Base-by-base conservation (phyloP, 1,284 basidiomycete genomes). In the Apiotrichum domesticum region DNA sequence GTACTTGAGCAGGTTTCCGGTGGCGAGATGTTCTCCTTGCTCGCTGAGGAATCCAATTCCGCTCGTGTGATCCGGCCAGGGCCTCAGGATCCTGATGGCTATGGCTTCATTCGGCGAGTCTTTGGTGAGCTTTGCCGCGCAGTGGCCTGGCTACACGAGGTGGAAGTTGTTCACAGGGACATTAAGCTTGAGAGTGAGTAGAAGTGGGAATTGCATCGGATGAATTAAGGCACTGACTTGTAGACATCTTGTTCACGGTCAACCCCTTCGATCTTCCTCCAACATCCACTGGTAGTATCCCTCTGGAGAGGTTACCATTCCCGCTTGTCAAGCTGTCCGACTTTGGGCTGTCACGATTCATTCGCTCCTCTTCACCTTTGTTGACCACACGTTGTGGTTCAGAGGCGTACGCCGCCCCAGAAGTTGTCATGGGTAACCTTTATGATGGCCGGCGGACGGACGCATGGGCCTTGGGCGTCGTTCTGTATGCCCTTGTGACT, bases 161-260 rank as follows among this genome's bases (percentile, higher is more conserved):
- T 90, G 35, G 86, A 86, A 2, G 82, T 95, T 41, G 90, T 95
- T 0, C 92, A 96, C 76, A 83, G 92, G 2, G 92, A 96, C 77
- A 86, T 96, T 77, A 96, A 96, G 78, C 83, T 96, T 15, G 92
- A 96, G 76, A 96, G 90, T 92, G 67, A 69, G 88, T 82, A 2
- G 4, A 3, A 5, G 21, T 43, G 34, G 3, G 29, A 29, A 29
- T 29, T 3, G 29, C 29, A 29, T 29, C 29, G 29, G 29, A 3
- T 29, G 29, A 9, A 6, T 6, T 1, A 3, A n/a, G 9, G n/a
- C 6, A n/a, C 41, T 55, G 43, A 45, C 52, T 14, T 3, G 39
- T 47, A 85, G 85, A 87, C 67, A 83, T 86, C 60, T 78, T 87
- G 35, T 78, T 86, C 64, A 82, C 77, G 9, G 61, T 69, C 44